Evolutionary conservation across 441 rosid species (phyloP), one percentile per base, ranked within the genome.

Genomic region (Gossypium schwendimanii): DNA sequence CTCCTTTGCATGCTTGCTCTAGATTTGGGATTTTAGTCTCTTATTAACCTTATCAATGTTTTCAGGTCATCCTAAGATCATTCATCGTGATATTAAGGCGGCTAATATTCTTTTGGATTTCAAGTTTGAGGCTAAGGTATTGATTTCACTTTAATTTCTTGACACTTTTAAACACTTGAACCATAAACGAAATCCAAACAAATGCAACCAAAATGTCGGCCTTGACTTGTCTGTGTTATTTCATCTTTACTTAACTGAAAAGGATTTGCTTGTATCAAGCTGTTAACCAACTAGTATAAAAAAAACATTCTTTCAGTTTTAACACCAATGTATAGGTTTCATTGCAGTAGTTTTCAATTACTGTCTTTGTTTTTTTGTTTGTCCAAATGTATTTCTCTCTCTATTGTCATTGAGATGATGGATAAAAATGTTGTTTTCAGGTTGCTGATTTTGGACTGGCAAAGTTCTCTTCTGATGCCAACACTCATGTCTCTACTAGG

Each of bases 391-490:
- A 47, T 66, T 14, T 47, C 95, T 17, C 17, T 17, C 17, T 15
- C 26, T 23, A 28, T 52, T 68, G 26, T 10, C 49, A 53, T 69
- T 49, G 72, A 6, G 26, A 49, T 4, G 20, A 53, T 53, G 28
- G 52, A 52, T 47, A 28, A 15, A n/a, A 57, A 4, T 64, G 36
- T 36, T 80, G 2, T 77, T 4, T 45, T 73, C 76, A 95, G 98
- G 99, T 93, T 82, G 95, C 98, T 24, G 99, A 93, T 82, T 95
- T 95, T 84, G 98, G 99, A 71, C 91, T 95, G 0, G 98, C 99
- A 39, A 93, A 95, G 83, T 72, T 89, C 33, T 70, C 94, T 76
- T 89, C 96, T 39, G 98, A 90, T 79, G 79, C 81, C 74, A 87
- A 90, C 75, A 95, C 99, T 69, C 99, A 95, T 79, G 91, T 93